Evolutionary conservation across 2,329 filamentous ascomycete genomes (phyloP), one percentile per base, ranked within the genome.

Genomic region (Cordyceps pruinosa): DNA sequence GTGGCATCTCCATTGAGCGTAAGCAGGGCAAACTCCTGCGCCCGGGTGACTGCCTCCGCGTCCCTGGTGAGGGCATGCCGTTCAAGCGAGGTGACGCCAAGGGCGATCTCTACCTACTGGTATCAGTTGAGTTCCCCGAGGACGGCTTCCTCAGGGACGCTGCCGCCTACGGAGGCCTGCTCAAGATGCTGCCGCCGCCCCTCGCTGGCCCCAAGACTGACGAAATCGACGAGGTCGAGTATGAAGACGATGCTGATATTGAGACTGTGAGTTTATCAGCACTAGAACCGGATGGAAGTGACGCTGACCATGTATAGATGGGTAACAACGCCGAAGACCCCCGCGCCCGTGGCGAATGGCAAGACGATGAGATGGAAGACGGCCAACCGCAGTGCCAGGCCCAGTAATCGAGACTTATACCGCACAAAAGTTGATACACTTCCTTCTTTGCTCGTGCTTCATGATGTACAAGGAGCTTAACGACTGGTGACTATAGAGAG

Each of bases 51-150:
- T 83, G 93, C 8, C 79, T 99, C 65, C 96, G 91, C 76, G 77
- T 99, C 1, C 73, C 80, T 2, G 91, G 90, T 26, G 94, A 99
- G 75, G 94, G 94, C 59, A 99, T 99, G 94, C 94, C 94, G 2
- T 73, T 86, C 64, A 97, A 97, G 80, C 85, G 86, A 58, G 89
- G 87, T 61, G 94, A 99, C 39, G 68, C 76, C 5, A 90, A 85
- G 69, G 94, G 94, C 44, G 91, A 97, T 67, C 76, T 99, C 19
- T 99, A 93, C 72, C 78, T 99, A 42, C 76, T 88, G 37, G 86
- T 97, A 62, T 86, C 94, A 65, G 82, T 99, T 61, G 82, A 90
- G 56, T 97, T 97, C 76, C 94, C 94, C 2, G 85, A 92, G 64
- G 85, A 93, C 65, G 88, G 85, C 26, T 97, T 91, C 90, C 77